Conservation (phyloP, 164 flowering plant species). For the Aristolochia fimbriata region DNA sequence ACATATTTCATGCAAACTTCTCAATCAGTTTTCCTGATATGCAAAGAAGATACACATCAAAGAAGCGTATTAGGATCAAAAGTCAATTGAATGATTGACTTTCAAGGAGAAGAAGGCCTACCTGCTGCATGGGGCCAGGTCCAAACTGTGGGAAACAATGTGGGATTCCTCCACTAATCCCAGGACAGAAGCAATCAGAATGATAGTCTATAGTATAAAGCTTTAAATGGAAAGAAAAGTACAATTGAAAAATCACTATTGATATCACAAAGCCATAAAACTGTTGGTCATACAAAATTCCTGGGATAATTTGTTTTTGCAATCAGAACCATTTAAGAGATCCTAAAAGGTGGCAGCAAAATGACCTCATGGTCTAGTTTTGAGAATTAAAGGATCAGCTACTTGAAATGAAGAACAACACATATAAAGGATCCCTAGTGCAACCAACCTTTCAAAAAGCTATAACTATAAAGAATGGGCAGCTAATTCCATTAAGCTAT, state of each 20-base stretch:
- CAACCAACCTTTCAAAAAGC: no score
- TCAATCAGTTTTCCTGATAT: no score
- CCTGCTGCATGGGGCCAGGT: conserved; percentile 94
- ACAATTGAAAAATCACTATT: background rate
- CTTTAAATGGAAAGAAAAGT: conserved; percentile 10
- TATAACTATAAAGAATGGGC: no score
- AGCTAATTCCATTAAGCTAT: no score
- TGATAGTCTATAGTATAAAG: conserved; percentile 1
- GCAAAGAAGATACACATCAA: no score
- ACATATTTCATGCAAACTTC: no score
- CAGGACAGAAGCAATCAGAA: conserved; percentile 5
- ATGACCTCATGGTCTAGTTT: background rate
- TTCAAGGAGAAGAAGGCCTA: conserved; percentile 11
- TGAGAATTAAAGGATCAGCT: background rate
- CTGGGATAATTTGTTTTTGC: background rate
- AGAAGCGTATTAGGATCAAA: no score
- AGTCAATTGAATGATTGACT: no score
- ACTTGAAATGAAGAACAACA: background rate
- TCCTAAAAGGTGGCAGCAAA: background rate
- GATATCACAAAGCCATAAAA: background rate
- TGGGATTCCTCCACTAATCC: conserved; percentile 81
- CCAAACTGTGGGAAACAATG: conserved; percentile 99
- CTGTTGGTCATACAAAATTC: no score
- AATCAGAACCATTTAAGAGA: background rate
- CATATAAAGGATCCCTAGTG: no score